Conservation (phyloP, 1,284 basidiomycete genomes). For the Apiotrichum siamense region DNA sequence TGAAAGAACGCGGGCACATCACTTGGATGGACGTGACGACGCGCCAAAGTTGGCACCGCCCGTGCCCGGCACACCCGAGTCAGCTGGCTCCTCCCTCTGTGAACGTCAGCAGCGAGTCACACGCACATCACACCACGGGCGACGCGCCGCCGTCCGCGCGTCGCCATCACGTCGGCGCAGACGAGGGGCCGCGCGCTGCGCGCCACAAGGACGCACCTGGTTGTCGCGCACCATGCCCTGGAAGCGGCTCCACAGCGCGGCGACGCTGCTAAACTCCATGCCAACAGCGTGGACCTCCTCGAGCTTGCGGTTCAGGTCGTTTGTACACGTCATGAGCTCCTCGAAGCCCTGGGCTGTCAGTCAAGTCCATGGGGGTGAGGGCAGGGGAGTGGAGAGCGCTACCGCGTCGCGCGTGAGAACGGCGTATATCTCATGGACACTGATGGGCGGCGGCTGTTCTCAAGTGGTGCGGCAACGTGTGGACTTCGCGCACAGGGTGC, state of each 20-base stretch:
- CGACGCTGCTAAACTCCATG: constrained; percentile 84
- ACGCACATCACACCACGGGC: no score
- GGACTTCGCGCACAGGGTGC: no score
- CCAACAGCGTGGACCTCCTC: constrained; percentile 90
- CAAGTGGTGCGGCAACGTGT: no score
- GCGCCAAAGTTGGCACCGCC: constrained; percentile 38
- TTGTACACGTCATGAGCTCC: constrained; percentile 74
- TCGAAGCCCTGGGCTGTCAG: constrained; percentile 67
- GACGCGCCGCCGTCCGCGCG: no score
- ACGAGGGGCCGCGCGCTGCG: no score
- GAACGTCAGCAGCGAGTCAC: not conserved
- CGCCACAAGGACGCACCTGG: constrained; percentile 29
- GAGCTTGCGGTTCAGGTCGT: constrained; percentile 82
- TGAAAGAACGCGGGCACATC: not conserved
- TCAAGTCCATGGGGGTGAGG: no score
- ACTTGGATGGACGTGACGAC: not conserved
- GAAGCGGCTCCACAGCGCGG: constrained; percentile 66
- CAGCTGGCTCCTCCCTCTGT: constrained; percentile 19
- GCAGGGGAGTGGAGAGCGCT: no score
- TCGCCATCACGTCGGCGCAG: no score
- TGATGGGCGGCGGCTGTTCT: no score
- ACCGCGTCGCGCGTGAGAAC: no score
- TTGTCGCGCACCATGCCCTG: constrained; percentile 38
- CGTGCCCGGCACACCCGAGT: constrained; percentile 41
- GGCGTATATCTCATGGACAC: no score